Percentiles rank a stretch among this genome's conserved stretches.
Evolutionary conservation across 169 alveolate species (phyloP).

Genomic region (Cryptosporidium bovis): DNA sequence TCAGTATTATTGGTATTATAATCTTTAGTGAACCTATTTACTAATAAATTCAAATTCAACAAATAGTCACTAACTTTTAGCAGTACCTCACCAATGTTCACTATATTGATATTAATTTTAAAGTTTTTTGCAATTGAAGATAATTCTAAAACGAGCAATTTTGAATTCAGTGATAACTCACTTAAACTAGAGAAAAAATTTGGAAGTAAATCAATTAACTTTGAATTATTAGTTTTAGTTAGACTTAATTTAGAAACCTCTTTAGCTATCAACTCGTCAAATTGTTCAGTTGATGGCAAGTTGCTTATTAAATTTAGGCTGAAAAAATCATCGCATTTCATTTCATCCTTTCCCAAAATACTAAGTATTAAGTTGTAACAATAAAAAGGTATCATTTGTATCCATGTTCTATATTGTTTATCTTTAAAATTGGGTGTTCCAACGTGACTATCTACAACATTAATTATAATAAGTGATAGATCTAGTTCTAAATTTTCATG

Average conservation of each 20-base stretch:
- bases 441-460: neutral
- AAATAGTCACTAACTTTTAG: too few relatives aligned
- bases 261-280: conserved; percentile 39
- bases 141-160: too few relatives aligned
- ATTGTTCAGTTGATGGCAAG: conserved; percentile 28
- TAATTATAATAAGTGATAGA: neutral
- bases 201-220: too few relatives aligned
- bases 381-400: conserved; percentile 36
- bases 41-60: neutral
- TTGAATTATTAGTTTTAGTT: too few relatives aligned
- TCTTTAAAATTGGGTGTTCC: conserved; percentile 28
- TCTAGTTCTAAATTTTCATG: conserved; percentile 4
- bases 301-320: conserved; percentile 16
- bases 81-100: neutral
- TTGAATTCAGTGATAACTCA: too few relatives aligned
- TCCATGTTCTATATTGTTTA: conserved; percentile 44
- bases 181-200: too few relatives aligned
- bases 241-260: neutral
- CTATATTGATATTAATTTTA: too few relatives aligned
- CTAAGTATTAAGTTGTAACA: conserved; percentile 31
- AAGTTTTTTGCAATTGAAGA: too few relatives aligned
- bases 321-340: neutral
- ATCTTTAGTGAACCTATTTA: neutral
- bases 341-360: conserved; percentile 6
- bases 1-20: too few relatives aligned